These are phyloP conservation scores for Penicillium odoratum DNA, from an alignment of 495 filamentous ascomycete species.

Conservation along the genomic window DNA sequence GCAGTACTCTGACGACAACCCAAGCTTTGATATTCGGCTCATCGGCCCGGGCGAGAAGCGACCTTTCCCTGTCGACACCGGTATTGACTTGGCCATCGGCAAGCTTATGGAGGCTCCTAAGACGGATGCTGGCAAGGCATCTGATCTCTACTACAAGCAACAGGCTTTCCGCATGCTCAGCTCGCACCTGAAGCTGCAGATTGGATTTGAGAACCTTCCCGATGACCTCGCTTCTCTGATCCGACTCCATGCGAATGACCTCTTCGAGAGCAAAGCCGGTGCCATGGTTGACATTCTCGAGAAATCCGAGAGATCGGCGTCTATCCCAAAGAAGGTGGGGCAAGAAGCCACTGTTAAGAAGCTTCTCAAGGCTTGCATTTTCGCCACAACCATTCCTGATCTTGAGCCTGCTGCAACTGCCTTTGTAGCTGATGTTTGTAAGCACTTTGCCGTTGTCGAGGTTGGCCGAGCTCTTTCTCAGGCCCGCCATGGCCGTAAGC, in stretches of 20 bases:
- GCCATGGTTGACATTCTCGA: constrained; percentile 61
- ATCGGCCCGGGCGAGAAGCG: constrained; percentile 85
- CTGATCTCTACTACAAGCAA: constrained; percentile 86
- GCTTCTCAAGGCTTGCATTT: constrained; percentile 83
- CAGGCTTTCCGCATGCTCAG: constrained; percentile 86
- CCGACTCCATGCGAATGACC: constrained; percentile 84
- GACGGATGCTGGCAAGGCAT: constrained; percentile 61
- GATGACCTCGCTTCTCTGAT: constrained; percentile 85
- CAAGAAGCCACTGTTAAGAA: constrained; percentile 82
- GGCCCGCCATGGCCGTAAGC: constrained; percentile 65
- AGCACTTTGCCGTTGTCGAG: constrained; percentile 91
- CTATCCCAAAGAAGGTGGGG: constrained; percentile 78
- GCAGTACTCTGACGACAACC: constrained; percentile 79
- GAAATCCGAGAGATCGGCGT: constrained; percentile 72
- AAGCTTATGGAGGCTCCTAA: constrained; percentile 81
- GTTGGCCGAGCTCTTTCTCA: constrained; percentile 76
- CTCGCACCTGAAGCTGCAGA: constrained; percentile 82
- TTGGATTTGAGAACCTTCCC: constrained; percentile 83
- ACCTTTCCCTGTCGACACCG: constrained; percentile 80
- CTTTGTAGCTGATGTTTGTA: constrained; percentile 76
- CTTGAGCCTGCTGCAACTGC: constrained; percentile 69
- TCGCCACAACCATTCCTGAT: constrained; percentile 79
- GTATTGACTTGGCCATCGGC: constrained; percentile 83
- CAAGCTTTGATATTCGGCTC: constrained; percentile 83
- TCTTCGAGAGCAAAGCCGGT: constrained; percentile 66